Evolutionary conservation across 148 eudicot genomes (phyloP), one percentile per base, ranked within the genome.

Genomic region (Suaeda aralocaspica): DNA sequence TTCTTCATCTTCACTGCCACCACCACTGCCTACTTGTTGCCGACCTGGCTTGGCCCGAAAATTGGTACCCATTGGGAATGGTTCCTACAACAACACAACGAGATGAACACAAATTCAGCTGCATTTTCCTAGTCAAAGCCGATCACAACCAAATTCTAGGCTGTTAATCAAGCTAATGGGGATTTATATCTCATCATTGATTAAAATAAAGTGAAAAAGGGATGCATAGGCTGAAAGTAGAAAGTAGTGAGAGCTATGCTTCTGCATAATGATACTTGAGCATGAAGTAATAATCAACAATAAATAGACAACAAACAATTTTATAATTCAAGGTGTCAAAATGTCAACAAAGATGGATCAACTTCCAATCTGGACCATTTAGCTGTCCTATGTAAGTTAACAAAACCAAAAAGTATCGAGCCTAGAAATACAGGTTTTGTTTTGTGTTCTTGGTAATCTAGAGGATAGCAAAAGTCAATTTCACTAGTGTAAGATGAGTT

Each of bases 51-150:
- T 88, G 25, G 74, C 33, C 49, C 87, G 84, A 44, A 79, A 75
- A 72, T 69, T 81, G 63, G 72, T 76, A 18, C 87, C 82, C 63
- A 77, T 73, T 1, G 94, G 91, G 76, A 89, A 89, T 50, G 91
- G 91, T 78, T 89, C 95, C 95, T 89, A 30, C 66, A 71, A 3
- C 48, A 28, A 5, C 48, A 63, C 41, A 57, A 63, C 41, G 50
- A 26, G 15, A 56, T 22, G 29, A 14, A 30, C 33, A 4, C 11
- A 66, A 15, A 28, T 68, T n/a, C 30, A 39, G 62, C 21, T 8
- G 51, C 0, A 51, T 1, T 58, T 13, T 33, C 29, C 7, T 2
- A n/a, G 48, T 9, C 28, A 44, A 29, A 29, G 13, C 28, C 15
- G 30, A 34, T 31, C 61, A 29, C 12, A 60, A 50, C 12, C 15